phyloP scores from a whole-genome alignment of 1,139 yeast species.

The Scheffersomyces insectosa region DNA sequence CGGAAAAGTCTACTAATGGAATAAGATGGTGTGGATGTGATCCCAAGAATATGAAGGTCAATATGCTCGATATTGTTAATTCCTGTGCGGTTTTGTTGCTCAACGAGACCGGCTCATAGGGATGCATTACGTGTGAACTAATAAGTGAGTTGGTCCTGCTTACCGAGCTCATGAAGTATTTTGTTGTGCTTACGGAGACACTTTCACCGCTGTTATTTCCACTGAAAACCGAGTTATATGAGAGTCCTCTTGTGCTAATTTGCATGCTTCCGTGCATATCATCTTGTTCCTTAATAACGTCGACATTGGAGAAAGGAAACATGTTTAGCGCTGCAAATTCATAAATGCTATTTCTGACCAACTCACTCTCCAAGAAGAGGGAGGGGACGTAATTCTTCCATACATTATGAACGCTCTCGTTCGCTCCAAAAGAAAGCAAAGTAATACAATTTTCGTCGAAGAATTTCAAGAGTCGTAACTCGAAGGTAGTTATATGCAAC shows the following conservation, averaged over 20 bases:
- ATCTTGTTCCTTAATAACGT: slow-evolving; percentile 6
- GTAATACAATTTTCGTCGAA: slow-evolving; percentile 29
- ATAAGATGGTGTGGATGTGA: slow-evolving; percentile 32
- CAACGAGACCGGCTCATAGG: slow-evolving; percentile 6
- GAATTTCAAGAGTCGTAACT: slow-evolving; percentile 29
- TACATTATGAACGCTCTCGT: slow-evolving; percentile 20
- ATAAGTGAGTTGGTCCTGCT: slow-evolving; percentile 4
- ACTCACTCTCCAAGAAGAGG: slow-evolving; percentile 21
- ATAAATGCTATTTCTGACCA: slow-evolving; percentile 24
- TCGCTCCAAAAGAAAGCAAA: slow-evolving; percentile 24
- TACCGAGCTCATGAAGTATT: slow-evolving; percentile 22
- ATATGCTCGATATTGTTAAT: slow-evolving; percentile 21
- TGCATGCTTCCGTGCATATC: background rate
- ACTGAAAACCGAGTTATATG: background rate
- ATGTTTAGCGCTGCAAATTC: slow-evolving; percentile 24
- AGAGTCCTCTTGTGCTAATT: background rate
- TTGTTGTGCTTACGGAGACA: slow-evolving; percentile 15
- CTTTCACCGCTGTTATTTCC: background rate
- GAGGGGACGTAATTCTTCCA: slow-evolving; percentile 31
- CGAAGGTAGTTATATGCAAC: slow-evolving; percentile 28
- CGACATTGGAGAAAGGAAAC: slow-evolving; percentile 17
- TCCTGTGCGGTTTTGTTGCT: slow-evolving; percentile 18
- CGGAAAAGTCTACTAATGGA: slow-evolving; percentile 28
- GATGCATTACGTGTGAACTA: background rate
- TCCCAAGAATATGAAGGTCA: slow-evolving; percentile 30